Conservation (phyloP, 805 yeast genomes). For the Priceomyces castillae region DNA sequence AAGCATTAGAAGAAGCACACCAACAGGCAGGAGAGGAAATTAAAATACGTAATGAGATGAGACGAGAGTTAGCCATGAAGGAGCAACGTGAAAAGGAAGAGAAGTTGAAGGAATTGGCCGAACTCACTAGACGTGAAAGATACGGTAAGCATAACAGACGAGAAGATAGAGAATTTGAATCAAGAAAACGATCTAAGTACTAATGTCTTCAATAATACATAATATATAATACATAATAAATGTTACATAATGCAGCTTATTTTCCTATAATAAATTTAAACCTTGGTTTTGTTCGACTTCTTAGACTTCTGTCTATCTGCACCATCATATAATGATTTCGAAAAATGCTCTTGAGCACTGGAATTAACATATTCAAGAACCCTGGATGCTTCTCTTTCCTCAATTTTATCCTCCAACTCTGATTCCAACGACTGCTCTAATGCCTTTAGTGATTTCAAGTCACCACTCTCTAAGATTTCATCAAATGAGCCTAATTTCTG, state of each 20-base stretch:
- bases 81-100: constrained; percentile 30
- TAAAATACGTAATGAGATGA: constrained; percentile 23
- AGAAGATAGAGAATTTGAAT: not conserved
- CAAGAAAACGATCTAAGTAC: constrained; percentile 12
- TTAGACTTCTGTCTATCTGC: constrained; percentile 26
- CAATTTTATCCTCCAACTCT: constrained; percentile 29
- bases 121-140: constrained; percentile 21
- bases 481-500: constrained; percentile 28
- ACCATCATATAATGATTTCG: constrained; percentile 57
- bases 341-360: constrained; percentile 50
- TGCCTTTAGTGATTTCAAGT: constrained; percentile 22
- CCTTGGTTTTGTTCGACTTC: not conserved
- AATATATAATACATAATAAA: constrained; percentile 7
- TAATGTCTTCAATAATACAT: not conserved
- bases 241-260: too few relatives aligned
- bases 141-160: constrained; percentile 8
- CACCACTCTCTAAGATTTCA: constrained; percentile 29
- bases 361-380: constrained; percentile 64
- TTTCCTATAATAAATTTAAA: too few relatives aligned
- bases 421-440: constrained; percentile 25
- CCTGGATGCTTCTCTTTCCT: constrained; percentile 42
- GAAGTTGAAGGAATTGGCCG: constrained; percentile 28
- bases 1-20: constrained; percentile 70
- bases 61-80: constrained; percentile 19
- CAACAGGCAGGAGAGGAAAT: constrained; percentile 27